A percentile compares a stretch with the other conserved stretches of the same genome.
phyloP scores from a whole-genome alignment of 768 basidiomycete species.

The Lactifluus volemus region DNA sequence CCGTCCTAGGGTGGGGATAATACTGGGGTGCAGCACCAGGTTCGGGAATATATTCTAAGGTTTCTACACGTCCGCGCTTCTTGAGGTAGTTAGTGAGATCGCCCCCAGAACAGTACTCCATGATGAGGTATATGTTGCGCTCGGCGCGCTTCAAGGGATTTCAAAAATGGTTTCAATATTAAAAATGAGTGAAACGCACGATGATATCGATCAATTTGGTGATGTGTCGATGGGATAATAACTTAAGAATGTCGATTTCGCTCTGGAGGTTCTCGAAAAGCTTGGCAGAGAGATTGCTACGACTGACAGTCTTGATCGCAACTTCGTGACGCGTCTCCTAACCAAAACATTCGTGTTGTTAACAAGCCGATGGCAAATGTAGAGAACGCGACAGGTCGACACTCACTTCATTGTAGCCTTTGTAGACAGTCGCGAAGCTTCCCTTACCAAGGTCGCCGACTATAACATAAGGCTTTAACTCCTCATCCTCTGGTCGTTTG shows the following conservation, averaged over 20 bases:
- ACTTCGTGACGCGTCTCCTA: conserved; percentile 74
- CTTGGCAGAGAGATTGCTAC: conserved; percentile 81
- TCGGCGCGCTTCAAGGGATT: conserved; percentile 44
- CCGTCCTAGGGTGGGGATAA: conserved; percentile 85
- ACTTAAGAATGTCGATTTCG: conserved; percentile 95
- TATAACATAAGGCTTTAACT: conserved; percentile 70
- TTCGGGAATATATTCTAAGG: conserved; percentile 70
- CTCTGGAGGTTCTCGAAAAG: conserved; percentile 96
- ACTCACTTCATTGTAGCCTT: conserved; percentile 82
- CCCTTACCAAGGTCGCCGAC: conserved; percentile 77
- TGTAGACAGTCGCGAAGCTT: conserved; percentile 93
- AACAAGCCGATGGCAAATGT: neutral
- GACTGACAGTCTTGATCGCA: conserved; percentile 91
- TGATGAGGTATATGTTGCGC: conserved; percentile 84
- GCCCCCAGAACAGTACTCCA: conserved; percentile 95
- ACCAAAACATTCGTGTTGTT: neutral
- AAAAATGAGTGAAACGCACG: conserved; percentile 35
- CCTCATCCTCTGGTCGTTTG: conserved; percentile 47
- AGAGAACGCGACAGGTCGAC: neutral
- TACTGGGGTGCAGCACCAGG: conserved; percentile 66
- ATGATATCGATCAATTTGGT: conserved; percentile 90
- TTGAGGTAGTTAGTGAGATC: conserved; percentile 97
- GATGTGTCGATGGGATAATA: conserved; percentile 86
- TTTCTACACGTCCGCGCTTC: conserved; percentile 90
- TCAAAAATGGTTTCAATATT: neutral